Base-by-base conservation (phyloP, 2,329 filamentous ascomycete genomes). In the Penicillium sp. region DNA sequence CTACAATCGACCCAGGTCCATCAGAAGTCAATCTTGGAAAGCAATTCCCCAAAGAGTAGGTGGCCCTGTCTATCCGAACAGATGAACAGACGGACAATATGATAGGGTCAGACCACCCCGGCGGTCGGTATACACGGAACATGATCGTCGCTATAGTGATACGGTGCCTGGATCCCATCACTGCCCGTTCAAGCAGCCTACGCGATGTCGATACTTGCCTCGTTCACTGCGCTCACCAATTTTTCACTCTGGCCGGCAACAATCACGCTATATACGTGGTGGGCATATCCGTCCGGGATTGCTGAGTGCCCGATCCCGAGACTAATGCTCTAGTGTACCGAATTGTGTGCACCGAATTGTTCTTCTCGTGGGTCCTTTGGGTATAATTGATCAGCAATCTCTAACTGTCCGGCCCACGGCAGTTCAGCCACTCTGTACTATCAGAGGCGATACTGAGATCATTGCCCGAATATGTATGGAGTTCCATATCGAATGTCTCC, bases 381-480 rank as follows among this genome's bases (percentile, higher is more conserved):
- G 11, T 10, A n/a, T 11, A 31, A 16, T 3, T 13, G 55, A 57
- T 57, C 55, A 46, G 46, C 54, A 48, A 23, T 23, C 20, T 24
- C 5, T 24, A 7, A n/a, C 24, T 6, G 38, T 29, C 23, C 42
- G 22, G 20, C 20, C 11, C 24, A 34, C 31, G 40, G 37, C 32
- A 20, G 4, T 20, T 36, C 40, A 52, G 49, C 32, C 24, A 20
- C 18, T 20, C 18, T 20, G 18, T 47, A n/a, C n/a, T n/a, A 40
- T 37, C 26, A 27, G 45, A 20, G 23, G 37, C 37, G 39, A 51
- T 27, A 18, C 39, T 55, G 47, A 51, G 49, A 38, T 53, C 47
- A 55, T 51, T 49, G 44, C 47, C 44, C 44, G 49, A 58, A 51
- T 42, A 50, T 47, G 46, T 42, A 50, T 47, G 46, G 47, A 46